Base-by-base conservation (phyloP, 768 basidiomycete genomes). In the Terana coerulea region DNA sequence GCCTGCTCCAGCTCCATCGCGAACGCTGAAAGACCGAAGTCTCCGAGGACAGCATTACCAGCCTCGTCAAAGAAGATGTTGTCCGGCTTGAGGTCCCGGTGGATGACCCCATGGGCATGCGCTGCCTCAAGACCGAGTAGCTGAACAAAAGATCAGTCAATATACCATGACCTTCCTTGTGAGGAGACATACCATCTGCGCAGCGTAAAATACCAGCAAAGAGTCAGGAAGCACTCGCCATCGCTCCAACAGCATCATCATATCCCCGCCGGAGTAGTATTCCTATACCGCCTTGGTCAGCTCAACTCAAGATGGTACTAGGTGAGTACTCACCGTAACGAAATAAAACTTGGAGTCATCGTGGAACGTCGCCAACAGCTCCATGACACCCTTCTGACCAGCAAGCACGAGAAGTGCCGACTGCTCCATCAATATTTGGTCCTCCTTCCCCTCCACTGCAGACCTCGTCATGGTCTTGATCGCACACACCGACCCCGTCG, bases 1-100 rank as follows among this genome's bases (percentile, higher is more conserved):
- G n/a, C n/a, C n/a, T n/a, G n/a, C n/a, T n/a, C n/a, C n/a, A n/a
- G n/a, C n/a, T n/a, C n/a, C n/a, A n/a, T n/a, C n/a, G n/a, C n/a
- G n/a, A n/a, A n/a, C n/a, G n/a, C n/a, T n/a, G n/a, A n/a, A n/a
- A 52, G 19, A 5, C 51, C 51, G 12, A 52, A 46, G 43, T 52
- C 51, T 24, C 15, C 30, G 3, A 52, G 30, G 3, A 24, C 44
- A 11, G 47, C n/a, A 34, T 52, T 43, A 12, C 51, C 51, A 12
- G 46, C 29, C 15, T 14, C 51, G 26, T n/a, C n/a, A n/a, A n/a
- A n/a, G n/a, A n/a, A n/a, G n/a, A n/a, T n/a, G n/a, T n/a, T n/a
- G n/a, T n/a, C n/a, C n/a, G n/a, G n/a, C n/a, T n/a, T n/a, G n/a
- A n/a, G n/a, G n/a, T n/a, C n/a, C n/a, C n/a, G n/a, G 43, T 52